Percentiles rank a stretch among this genome's conserved stretches.
phyloP scores from a whole-genome alignment of 768 basidiomycete species.

The Agaricus subrufescens region DNA sequence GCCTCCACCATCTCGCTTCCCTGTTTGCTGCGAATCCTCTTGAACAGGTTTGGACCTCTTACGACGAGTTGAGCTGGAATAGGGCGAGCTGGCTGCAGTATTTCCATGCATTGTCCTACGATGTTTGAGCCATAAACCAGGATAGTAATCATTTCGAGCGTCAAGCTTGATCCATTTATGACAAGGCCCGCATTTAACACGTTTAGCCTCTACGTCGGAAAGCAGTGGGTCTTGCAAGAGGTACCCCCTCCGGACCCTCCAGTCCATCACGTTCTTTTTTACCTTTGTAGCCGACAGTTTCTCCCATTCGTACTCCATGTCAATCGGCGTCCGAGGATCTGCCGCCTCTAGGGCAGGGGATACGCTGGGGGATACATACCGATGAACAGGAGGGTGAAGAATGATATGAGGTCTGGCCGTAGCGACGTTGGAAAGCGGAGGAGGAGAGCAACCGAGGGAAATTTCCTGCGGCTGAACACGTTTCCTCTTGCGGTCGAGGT shows the following conservation, averaged over 20 bases:
- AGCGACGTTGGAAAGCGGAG: not conserved
- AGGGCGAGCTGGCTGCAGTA: not conserved
- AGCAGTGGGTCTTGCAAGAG: not conserved
- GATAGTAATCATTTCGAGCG: slow-evolving; percentile 9
- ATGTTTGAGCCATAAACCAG: slow-evolving; percentile 10
- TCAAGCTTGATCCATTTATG: slow-evolving; percentile 8
- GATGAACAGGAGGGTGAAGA: not conserved
- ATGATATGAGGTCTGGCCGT: not conserved
- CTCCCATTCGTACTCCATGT: not conserved
- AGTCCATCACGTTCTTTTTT: slow-evolving; percentile 9
- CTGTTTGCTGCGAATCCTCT: not conserved
- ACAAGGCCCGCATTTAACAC: not conserved
- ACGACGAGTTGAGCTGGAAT: not conserved
- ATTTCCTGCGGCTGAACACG: not conserved
- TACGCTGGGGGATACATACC: not conserved
- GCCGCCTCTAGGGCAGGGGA: not conserved
- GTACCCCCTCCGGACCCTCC: not conserved
- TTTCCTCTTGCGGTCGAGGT: slow-evolving; percentile 1
- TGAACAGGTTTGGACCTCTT: not conserved
- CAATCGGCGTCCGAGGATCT: not conserved
- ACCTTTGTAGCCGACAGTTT: not conserved
- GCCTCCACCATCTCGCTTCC: not conserved
- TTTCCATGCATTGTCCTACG: slow-evolving; percentile 4
- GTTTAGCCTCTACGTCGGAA: not conserved
- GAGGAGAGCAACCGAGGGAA: no score